Evolutionary conservation across 768 basidiomycete species (phyloP).

Genomic region (Russula compacta): DNA sequence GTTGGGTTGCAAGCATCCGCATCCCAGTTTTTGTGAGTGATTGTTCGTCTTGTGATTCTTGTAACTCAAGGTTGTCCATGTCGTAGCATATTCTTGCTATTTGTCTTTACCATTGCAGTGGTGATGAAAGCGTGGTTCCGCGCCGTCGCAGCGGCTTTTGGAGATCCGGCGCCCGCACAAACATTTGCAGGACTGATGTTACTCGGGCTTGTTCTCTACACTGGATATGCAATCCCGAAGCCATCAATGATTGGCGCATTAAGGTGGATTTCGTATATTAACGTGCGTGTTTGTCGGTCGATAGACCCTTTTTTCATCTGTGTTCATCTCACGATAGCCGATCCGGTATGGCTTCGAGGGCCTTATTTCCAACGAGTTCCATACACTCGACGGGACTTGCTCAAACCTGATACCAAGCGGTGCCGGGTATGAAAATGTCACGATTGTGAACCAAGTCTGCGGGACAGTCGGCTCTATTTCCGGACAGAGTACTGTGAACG

Average conservation of each 20-base stretch:
- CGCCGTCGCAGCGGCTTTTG: constrained; percentile 49
- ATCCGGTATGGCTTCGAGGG: constrained; percentile 66
- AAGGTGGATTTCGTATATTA: constrained; percentile 57
- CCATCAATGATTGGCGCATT: constrained; percentile 61
- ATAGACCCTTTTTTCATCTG: constrained; percentile 6
- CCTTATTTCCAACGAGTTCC: constrained; percentile 76
- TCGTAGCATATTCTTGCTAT: constrained; percentile 47
- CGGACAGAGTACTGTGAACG: constrained; percentile 53
- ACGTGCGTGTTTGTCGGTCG: constrained; percentile 32
- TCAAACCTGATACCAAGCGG: constrained; percentile 53
- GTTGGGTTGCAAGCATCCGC: constrained; percentile 46
- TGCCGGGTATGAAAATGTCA: constrained; percentile 48
- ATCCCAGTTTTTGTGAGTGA: constrained; percentile 55
- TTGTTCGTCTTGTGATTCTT: background rate
- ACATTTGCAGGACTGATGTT: constrained; percentile 45
- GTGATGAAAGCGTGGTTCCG: constrained; percentile 75
- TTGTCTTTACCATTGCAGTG: constrained; percentile 47
- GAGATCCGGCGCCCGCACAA: constrained; percentile 51
- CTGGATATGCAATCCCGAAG: constrained; percentile 51
- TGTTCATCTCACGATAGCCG: constrained; percentile 36
- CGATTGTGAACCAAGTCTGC: constrained; percentile 65
- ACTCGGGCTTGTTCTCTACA: constrained; percentile 48
- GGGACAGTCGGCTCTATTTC: constrained; percentile 55
- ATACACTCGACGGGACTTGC: constrained; percentile 52
- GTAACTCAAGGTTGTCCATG: constrained; percentile 1